These are phyloP conservation scores for Polyporus tsugae DNA, from an alignment of 1,284 basidiomycete species.

Conservation along the genomic window DNA sequence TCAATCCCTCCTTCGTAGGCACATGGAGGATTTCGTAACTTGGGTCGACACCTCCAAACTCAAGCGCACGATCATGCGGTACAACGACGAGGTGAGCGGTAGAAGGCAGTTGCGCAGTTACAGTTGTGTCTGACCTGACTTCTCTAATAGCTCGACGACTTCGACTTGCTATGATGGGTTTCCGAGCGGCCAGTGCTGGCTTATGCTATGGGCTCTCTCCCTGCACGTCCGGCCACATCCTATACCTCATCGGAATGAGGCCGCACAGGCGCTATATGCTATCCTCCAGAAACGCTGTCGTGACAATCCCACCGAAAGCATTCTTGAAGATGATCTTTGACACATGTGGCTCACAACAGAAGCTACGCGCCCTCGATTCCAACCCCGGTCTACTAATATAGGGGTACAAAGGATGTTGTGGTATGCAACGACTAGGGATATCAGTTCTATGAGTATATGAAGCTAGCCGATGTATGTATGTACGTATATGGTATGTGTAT, in stretches of 20 bases:
- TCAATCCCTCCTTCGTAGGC: constrained; percentile 52
- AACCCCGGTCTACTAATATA: constrained; percentile 34
- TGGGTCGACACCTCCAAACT: constrained; percentile 99
- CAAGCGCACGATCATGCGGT: constrained; percentile 94
- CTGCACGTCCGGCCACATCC: not conserved
- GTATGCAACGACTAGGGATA: constrained; percentile 39
- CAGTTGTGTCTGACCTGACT: constrained; percentile 10
- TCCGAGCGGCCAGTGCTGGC: not conserved
- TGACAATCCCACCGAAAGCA: not conserved
- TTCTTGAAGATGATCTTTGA: not conserved
- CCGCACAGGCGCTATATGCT: not conserved
- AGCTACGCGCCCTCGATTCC: constrained; percentile 23
- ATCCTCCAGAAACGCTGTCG: not conserved
- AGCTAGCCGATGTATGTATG: constrained; percentile 22
- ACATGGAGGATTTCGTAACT: constrained; percentile 99
- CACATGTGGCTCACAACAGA: constrained; percentile 14
- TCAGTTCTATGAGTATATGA: constrained; percentile 38
- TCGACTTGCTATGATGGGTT: constrained; percentile 76
- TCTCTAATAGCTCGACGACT: constrained; percentile 84
- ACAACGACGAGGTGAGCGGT: constrained; percentile 91
- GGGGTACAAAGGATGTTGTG: constrained; percentile 32
- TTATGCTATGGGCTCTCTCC: not conserved
- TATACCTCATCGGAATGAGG: not conserved
- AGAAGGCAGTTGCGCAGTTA: constrained; percentile 1
- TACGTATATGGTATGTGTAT: constrained; percentile 32